Evolutionary conservation across 176 grass and related monocot species (phyloP).

Genomic region (Eleusine indica): DNA sequence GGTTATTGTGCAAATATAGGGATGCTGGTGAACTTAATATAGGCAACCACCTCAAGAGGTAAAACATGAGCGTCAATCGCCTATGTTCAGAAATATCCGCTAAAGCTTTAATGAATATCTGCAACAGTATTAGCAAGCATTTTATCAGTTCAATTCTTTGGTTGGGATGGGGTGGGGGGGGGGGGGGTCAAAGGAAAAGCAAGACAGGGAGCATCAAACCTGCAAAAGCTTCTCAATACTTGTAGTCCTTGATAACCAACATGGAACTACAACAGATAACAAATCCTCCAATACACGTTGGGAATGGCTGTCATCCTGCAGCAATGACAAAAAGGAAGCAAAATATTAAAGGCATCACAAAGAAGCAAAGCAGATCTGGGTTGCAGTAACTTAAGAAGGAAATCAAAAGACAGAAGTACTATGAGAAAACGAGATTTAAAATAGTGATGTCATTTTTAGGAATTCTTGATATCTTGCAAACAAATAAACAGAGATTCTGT

Average conservation of each 20-base stretch:
- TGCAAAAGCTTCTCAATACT: conserved; percentile 85
- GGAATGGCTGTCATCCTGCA: conserved; percentile 81
- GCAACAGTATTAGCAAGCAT: conserved; percentile 14
- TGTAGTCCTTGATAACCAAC: conserved; percentile 80
- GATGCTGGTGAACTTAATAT: conserved; percentile 15
- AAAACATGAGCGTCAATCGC: conserved; percentile 67
- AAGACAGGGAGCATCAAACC: conserved; percentile 48
- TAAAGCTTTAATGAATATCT: conserved; percentile 96
- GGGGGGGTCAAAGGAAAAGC: conserved; percentile 18
- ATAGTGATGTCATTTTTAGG: neutral
- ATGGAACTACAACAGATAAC: conserved; percentile 76
- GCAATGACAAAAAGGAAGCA: conserved; percentile 11
- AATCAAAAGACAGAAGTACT: neutral
- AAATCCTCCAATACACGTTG: conserved; percentile 81
- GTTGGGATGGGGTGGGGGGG: too few relatives aligned
- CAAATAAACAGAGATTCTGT: conserved; percentile 4
- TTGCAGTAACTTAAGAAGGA: neutral
- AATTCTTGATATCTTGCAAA: neutral
- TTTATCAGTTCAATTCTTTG: too few relatives aligned
- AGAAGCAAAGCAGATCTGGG: conserved; percentile 8
- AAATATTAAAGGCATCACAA: conserved; percentile 25
- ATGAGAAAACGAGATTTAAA: neutral
- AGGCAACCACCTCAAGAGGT: conserved; percentile 72
- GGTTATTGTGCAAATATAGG: conserved; percentile 13
- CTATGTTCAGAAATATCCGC: conserved; percentile 68